Percentiles rank a stretch among this genome's conserved stretches.
phyloP scores from a whole-genome alignment of 768 basidiomycete species.

The Trametes punicea region DNA sequence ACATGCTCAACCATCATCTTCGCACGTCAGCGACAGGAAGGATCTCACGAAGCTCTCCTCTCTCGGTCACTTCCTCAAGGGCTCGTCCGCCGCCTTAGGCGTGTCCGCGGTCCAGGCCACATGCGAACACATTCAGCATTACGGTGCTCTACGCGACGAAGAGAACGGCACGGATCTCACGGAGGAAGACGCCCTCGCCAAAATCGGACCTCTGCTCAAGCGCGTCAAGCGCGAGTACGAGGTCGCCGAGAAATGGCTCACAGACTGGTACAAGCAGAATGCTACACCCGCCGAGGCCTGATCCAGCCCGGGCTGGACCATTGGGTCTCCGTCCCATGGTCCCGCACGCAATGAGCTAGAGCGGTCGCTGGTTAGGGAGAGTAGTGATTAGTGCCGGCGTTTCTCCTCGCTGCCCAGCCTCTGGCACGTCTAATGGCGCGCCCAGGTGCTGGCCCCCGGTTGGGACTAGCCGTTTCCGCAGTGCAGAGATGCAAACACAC shows the following conservation, averaged over 20 bases:
- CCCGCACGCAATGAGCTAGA: neutral
- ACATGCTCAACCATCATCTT: neutral
- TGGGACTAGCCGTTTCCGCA: neutral
- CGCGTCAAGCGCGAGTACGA: conserved; percentile 66
- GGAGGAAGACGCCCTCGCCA: conserved; percentile 49
- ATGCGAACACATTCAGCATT: conserved; percentile 91
- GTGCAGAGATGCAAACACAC: neutral
- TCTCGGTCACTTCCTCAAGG: conserved; percentile 94
- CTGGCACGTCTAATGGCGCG: neutral
- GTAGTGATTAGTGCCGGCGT: neutral
- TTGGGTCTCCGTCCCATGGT: neutral
- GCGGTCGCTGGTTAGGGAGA: neutral
- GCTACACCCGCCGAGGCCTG: conserved; percentile 14
- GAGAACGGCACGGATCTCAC: conserved; percentile 41
- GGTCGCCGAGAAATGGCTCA: conserved; percentile 67
- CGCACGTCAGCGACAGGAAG: conserved; percentile 42
- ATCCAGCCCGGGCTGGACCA: neutral
- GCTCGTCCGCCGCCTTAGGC: conserved; percentile 93
- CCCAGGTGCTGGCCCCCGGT: neutral
- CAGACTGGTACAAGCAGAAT: conserved; percentile 44
- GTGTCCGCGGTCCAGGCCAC: conserved; percentile 74
- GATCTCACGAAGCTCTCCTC: conserved; percentile 65
- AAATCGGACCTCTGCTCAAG: conserved; percentile 54
- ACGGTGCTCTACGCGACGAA: conserved; percentile 68
- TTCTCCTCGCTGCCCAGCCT: neutral